Percentiles rank a stretch among this genome's conserved stretches.
These are phyloP conservation scores for Penicillium diatomitis DNA, from an alignment of 495 filamentous ascomycete genomes.

Conservation along the genomic window DNA sequence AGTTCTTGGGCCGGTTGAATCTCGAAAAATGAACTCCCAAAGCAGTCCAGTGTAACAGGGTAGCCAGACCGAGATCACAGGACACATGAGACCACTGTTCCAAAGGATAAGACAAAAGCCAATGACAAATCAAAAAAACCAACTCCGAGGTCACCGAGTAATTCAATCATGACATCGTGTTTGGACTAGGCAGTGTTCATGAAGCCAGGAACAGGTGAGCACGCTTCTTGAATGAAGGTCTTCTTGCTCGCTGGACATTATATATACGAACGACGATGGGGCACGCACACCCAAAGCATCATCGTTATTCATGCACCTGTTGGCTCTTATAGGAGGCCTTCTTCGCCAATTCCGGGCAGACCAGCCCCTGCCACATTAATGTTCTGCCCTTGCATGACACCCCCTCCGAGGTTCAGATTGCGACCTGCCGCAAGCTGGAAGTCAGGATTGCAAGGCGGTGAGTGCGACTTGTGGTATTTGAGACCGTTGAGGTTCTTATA, in stretches of 20 bases:
- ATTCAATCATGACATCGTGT: constrained; percentile 19
- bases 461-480: constrained; percentile 86
- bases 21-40: too few species aligned
- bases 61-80: too few species aligned
- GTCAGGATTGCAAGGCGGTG: constrained; percentile 57
- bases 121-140: too few species aligned
- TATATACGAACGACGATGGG: constrained; percentile 12
- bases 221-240: too few species aligned
- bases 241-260: constrained; percentile 11
- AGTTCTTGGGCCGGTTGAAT: too few species aligned
- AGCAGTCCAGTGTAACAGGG: too few species aligned
- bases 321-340: constrained; percentile 33
- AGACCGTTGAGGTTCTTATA: constrained; percentile 98
- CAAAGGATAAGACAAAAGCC: too few species aligned
- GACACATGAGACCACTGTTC: too few species aligned
- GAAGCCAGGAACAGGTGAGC: background rate
- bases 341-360: constrained; percentile 43
- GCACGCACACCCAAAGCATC: background rate
- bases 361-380: constrained; percentile 44
- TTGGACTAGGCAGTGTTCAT: background rate
- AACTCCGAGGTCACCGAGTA: background rate
- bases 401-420: constrained; percentile 33
- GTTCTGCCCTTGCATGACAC: constrained; percentile 44
- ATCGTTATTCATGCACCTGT: constrained; percentile 1
- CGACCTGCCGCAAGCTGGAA: constrained; percentile 36